Conservation (phyloP, 1,139 yeast species). For the Zygosaccharomyces sapae region DNA sequence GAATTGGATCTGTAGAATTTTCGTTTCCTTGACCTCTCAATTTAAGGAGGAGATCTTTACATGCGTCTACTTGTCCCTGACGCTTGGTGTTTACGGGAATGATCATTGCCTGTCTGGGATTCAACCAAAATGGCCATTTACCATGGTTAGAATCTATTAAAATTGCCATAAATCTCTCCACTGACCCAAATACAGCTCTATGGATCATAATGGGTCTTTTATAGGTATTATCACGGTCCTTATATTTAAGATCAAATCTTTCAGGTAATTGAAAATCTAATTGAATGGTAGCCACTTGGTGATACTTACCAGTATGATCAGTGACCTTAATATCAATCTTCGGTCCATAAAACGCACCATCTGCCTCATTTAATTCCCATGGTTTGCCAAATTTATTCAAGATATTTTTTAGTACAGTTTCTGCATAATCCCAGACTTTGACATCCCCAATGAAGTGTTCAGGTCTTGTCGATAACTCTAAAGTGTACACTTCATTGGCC, state of each 20-base stretch:
- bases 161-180: slow-evolving; percentile 89
- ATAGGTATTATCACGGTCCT: slow-evolving; percentile 45
- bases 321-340: slow-evolving; percentile 81
- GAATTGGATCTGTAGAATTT: slow-evolving; percentile 37
- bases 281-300: slow-evolving; percentile 95
- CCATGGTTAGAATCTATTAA: slow-evolving; percentile 88
- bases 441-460: slow-evolving; percentile 79
- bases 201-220: slow-evolving; percentile 87
- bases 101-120: slow-evolving; percentile 87
- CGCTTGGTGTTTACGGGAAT: slow-evolving; percentile 73
- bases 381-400: slow-evolving; percentile 54
- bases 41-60: slow-evolving; percentile 22
- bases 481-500: slow-evolving; percentile 46
- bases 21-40: slow-evolving; percentile 28
- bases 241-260: slow-evolving; percentile 71
- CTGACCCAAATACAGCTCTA: slow-evolving; percentile 91
- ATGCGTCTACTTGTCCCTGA: slow-evolving; percentile 47
- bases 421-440: slow-evolving; percentile 84
- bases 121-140: slow-evolving; percentile 97
- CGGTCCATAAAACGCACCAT: slow-evolving; percentile 98
- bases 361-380: slow-evolving; percentile 82
- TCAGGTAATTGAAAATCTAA: slow-evolving; percentile 91
- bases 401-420: slow-evolving; percentile 61
- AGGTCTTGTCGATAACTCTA: slow-evolving; percentile 86
- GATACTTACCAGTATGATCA: slow-evolving; percentile 79